Evolutionary conservation across 371 early-diverging fungal species (phyloP), one percentile per base, ranked within the genome.

Genomic region (Rhizopus arrhizus): DNA sequence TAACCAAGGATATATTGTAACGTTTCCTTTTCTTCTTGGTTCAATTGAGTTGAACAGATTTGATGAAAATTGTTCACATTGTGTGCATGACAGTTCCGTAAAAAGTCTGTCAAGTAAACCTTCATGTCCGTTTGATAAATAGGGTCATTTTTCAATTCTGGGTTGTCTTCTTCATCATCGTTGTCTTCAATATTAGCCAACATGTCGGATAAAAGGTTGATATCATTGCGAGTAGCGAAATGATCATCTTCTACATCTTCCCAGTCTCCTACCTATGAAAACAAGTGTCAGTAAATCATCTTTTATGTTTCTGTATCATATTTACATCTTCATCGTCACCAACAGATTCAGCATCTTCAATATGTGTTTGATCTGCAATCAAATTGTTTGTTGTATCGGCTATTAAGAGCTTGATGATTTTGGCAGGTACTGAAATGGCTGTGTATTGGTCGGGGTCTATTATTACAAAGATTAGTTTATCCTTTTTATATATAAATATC

Each of bases 361-460:
- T 68, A 38, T 77, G 81, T 2, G 65, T 71, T 48, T 72, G 68
- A 1, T 78, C 79, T 16, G 59, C 61, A 35, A 80, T 73, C 42
- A 82, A 61, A 32, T 81, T 76, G 65, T 80, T 86, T 10, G 87
- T 84, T 51, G 89, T 66, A 56, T 96, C 95, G 13, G 78, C 81
- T 10, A 93, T 64, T 8, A 96, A 77, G 4, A 96, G 78, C 65
- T 89, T 91, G 52, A 95, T 68, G 10, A 93, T 92, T 76, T 94
- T 95, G 53, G 83, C 86, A 4, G 88, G 77, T 43, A 93, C 87
- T 4, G 93, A 86, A 34, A 95, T 82, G 29, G 78, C 71, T 4
- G 88, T 88, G 73, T 85, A 95, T 56, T 91, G 88, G 40, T 93
- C 91, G 33, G 92, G 91, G 40, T 82, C 90, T 91, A 75, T 15